A percentile compares a stretch with the other conserved stretches of the same genome.
These are phyloP conservation scores for Orbilia oligospora DNA, from an alignment of 2,329 filamentous ascomycete genomes.

Conservation along the genomic window DNA sequence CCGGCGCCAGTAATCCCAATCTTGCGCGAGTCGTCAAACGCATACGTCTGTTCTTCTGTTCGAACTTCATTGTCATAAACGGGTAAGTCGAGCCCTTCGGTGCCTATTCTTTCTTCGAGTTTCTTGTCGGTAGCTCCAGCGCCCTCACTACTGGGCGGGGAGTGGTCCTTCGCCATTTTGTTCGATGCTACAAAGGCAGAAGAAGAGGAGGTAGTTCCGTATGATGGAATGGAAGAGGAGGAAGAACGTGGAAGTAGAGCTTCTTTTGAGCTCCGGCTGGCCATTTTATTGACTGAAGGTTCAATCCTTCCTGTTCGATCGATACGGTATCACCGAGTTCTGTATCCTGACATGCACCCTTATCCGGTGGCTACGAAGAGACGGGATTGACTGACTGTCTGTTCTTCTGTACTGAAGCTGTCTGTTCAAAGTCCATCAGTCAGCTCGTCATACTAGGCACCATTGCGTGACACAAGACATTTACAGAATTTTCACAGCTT, in stretches of 20 bases:
- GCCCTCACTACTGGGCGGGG: constrained; percentile 28
- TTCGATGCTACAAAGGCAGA: constrained; percentile 8
- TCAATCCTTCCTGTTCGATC: constrained; percentile 22
- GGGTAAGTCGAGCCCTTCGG: constrained; percentile 25
- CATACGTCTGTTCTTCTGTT: constrained; percentile 65
- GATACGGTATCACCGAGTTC: constrained; percentile 25
- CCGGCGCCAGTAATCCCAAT: constrained; percentile 72
- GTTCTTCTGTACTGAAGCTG: constrained; percentile 4
- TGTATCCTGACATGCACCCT: constrained; percentile 16
- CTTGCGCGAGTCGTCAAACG: constrained; percentile 69
- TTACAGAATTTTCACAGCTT: constrained; percentile 31
- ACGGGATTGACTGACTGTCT: constrained; percentile 4
- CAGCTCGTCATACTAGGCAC: constrained; percentile 59
- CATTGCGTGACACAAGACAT: constrained; percentile 61
- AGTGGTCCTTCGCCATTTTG: constrained; percentile 46
- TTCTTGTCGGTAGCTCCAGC: constrained; percentile 31
- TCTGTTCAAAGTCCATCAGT: constrained; percentile 14
- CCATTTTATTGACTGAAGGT: constrained; percentile 37
- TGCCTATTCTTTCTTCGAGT: constrained; percentile 23
- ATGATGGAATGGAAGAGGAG: constrained; percentile 22
- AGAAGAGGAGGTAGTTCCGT: constrained; percentile 34
- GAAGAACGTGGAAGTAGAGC: constrained; percentile 35
- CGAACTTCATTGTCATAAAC: constrained; percentile 39
- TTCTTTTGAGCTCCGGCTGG: constrained; percentile 50
- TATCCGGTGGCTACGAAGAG: constrained; percentile 1